A percentile compares a stretch with the other conserved stretches of the same genome.
Conservation (phyloP, 2,329 filamentous ascomycete species). For the Plenodomus lindquistii region DNA sequence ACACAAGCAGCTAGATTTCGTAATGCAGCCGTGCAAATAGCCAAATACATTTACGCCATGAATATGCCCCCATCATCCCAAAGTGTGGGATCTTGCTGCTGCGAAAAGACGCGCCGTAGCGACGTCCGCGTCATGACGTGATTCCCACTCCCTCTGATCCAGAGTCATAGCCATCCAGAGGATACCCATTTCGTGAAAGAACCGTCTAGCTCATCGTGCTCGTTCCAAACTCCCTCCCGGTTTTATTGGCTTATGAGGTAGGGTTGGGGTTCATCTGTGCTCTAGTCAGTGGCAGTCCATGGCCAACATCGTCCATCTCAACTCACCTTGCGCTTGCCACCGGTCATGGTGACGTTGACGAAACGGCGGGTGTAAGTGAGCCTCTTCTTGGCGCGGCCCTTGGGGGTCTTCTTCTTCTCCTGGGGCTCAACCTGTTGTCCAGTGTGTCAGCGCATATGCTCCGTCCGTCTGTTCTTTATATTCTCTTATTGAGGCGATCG, state of each 20-base stretch:
- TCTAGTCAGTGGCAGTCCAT: constrained; percentile 13
- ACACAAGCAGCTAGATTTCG: constrained; percentile 35
- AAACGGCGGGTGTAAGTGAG: constrained; percentile 96
- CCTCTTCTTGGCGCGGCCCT: constrained; percentile 97
- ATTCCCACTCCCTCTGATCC: constrained; percentile 44
- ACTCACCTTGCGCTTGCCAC: constrained; percentile 95
- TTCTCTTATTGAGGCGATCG: background rate
- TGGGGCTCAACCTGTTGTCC: constrained; percentile 73
- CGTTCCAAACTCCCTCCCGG: constrained; percentile 29
- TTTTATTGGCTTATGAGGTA: constrained; percentile 59
- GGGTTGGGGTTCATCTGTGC: constrained; percentile 85
- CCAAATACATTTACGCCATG: constrained; percentile 46
- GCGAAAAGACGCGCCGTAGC: constrained; percentile 33
- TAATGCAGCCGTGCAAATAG: constrained; percentile 40
- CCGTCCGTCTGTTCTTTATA: background rate
- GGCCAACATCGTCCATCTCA: constrained; percentile 8
- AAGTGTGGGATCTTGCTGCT: constrained; percentile 38
- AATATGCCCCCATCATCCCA: constrained; percentile 47
- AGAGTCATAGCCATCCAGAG: constrained; percentile 45
- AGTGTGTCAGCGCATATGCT: constrained; percentile 23
- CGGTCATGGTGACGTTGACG: constrained; percentile 96
- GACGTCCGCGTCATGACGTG: constrained; percentile 30
- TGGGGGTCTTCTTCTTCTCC: constrained; percentile 96
- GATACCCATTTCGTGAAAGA: constrained; percentile 43
- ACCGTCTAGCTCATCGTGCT: constrained; percentile 39